Conservation (phyloP, 2,329 filamentous ascomycete species). For the Huntiella moniliformis region DNA sequence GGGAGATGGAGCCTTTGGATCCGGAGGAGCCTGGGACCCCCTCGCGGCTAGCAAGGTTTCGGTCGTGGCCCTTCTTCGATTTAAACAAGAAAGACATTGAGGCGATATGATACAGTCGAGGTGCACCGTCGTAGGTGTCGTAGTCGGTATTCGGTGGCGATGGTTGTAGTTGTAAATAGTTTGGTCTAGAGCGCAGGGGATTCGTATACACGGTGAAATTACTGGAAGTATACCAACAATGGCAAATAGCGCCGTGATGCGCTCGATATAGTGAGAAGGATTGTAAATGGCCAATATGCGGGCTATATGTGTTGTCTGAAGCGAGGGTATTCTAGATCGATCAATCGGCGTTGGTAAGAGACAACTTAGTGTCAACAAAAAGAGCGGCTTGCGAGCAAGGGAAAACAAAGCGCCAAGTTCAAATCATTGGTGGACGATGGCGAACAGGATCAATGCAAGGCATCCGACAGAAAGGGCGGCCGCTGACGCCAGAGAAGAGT, state of each 20-base stretch:
- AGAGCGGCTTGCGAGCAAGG: too few relatives aligned
- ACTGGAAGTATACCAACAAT: not conserved
- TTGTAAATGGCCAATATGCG: not conserved
- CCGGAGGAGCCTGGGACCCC: constrained; percentile 11
- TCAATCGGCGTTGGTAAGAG: too few relatives aligned
- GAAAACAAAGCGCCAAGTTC: too few relatives aligned
- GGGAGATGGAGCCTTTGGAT: constrained; percentile 30
- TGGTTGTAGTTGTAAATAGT: not conserved
- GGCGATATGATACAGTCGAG: not conserved
- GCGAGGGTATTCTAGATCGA: too few relatives aligned
- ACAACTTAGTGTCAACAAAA: too few relatives aligned
- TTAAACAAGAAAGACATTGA: constrained; percentile 69
- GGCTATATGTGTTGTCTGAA: too few relatives aligned
- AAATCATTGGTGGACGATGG: too few relatives aligned
- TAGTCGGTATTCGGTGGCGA: not conserved
- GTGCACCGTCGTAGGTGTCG: not conserved
- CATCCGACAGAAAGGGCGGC: too few relatives aligned
- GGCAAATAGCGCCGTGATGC: not conserved
- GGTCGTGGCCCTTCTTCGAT: constrained; percentile 58
- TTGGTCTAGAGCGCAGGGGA: not conserved
- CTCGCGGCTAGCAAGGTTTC: constrained; percentile 36
- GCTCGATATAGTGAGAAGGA: not conserved
- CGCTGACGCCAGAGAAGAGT: not conserved
- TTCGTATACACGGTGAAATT: not conserved
- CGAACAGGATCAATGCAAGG: too few relatives aligned